Evolutionary conservation across 768 basidiomycete species (phyloP).

Genomic region (Serendipita vermifera): DNA sequence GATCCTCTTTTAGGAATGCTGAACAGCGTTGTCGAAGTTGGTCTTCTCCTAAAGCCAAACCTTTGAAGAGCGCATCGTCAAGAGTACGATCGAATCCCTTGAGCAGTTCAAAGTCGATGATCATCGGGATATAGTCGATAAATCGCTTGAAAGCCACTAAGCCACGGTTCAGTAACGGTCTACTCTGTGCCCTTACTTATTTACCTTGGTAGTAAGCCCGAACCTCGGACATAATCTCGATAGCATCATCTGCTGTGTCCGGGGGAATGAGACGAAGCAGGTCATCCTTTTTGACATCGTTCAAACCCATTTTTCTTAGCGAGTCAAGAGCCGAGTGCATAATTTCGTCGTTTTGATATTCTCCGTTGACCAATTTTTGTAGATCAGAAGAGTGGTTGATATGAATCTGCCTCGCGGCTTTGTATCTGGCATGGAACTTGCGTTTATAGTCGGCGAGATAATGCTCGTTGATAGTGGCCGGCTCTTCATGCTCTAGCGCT

Average conservation of each 20-base stretch:
- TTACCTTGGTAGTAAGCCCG: constrained; percentile 43
- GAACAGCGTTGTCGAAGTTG: background rate
- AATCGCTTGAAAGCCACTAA: constrained; percentile 50
- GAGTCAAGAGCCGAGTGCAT: background rate
- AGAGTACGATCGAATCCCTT: constrained; percentile 38
- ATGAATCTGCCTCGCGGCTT: background rate
- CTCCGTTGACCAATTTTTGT: background rate
- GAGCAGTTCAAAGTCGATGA: constrained; percentile 44
- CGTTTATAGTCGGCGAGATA: constrained; percentile 35
- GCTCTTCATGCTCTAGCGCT: constrained; percentile 31
- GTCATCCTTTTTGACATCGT: constrained; percentile 29
- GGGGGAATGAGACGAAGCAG: constrained; percentile 37
- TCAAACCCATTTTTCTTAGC: constrained; percentile 22
- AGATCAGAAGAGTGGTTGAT: background rate
- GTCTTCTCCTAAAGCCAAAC: constrained; percentile 25
- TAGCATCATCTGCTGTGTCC: constrained; percentile 31
- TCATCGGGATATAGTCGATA: constrained; percentile 41
- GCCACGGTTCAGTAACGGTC: constrained; percentile 24
- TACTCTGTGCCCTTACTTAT: background rate
- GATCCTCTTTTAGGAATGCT: background rate
- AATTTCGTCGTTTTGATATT: background rate
- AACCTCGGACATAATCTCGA: constrained; percentile 60
- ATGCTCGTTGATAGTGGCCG: constrained; percentile 40
- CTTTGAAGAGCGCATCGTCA: constrained; percentile 32
- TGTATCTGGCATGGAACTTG: constrained; percentile 36